Conservation (phyloP, 192 early-diverging fungal genomes). For the Jimgerdemannia lactiflua region DNA sequence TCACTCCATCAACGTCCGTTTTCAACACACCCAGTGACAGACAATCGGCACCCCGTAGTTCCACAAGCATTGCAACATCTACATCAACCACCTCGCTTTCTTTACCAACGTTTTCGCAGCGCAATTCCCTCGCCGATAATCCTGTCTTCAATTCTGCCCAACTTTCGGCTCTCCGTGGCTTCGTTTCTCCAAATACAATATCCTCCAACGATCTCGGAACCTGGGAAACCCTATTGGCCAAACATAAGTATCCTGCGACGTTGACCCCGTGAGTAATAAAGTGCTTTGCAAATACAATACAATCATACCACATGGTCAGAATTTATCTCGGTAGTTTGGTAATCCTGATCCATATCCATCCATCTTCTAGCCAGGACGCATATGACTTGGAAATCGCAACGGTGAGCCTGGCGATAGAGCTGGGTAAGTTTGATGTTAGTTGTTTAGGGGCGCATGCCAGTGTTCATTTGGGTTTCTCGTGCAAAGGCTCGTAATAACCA, state of each 20-base stretch:
- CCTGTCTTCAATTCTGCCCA: neutral
- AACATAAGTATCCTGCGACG: neutral
- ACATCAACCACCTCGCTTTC: neutral
- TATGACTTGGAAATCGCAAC: slow-evolving; percentile 71
- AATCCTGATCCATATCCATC: neutral
- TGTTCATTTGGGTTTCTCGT: too few relatives aligned
- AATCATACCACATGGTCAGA: too few relatives aligned
- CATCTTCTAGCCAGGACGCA: slow-evolving; percentile 46
- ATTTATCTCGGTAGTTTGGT: too few relatives aligned
- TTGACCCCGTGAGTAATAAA: neutral
- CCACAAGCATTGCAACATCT: neutral
- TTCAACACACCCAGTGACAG: neutral
- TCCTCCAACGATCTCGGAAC: neutral
- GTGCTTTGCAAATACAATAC: too few relatives aligned
- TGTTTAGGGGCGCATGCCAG: neutral
- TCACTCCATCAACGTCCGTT: neutral
- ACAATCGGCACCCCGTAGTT: neutral
- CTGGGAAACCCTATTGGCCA: neutral
- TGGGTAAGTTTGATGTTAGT: slow-evolving; percentile 38
- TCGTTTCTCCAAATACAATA: neutral
- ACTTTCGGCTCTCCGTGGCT: neutral
- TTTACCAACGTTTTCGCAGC: neutral
- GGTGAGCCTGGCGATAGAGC: slow-evolving; percentile 55
- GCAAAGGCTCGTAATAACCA: too few relatives aligned
- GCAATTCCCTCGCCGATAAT: neutral